Conservation (phyloP, 495 filamentous ascomycete genomes). For the Elasticomyces elasticus region DNA sequence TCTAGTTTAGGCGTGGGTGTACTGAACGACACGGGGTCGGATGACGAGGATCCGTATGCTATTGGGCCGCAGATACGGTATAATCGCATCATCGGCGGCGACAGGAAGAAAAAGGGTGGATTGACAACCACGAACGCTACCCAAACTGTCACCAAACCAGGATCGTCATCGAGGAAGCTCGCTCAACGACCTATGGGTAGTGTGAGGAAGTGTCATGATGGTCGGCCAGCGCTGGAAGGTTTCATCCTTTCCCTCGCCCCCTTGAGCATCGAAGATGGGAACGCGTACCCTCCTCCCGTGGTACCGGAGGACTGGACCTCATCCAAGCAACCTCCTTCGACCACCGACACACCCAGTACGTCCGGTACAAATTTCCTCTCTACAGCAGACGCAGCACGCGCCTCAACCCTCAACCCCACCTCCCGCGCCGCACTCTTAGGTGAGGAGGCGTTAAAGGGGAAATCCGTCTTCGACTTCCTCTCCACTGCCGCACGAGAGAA, state of each 20-base stretch:
- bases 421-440: conserved; percentile 73
- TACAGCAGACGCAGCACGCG: conserved; percentile 61
- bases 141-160: conserved; percentile 58
- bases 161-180: conserved; percentile 69
- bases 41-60: conserved; percentile 92
- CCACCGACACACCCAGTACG: conserved; percentile 31
- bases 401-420: conserved; percentile 66
- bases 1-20: conserved; percentile 75
- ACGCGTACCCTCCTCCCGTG: conserved; percentile 61
- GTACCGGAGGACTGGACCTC: conserved; percentile 74
- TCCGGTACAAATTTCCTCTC: conserved; percentile 47
- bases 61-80: conserved; percentile 89
- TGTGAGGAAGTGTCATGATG: conserved; percentile 78
- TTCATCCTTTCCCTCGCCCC: conserved; percentile 60
- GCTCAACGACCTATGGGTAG: conserved; percentile 44
- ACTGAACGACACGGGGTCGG: conserved; percentile 91
- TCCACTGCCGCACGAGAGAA: conserved; percentile 68
- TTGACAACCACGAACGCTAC: conserved; percentile 45
- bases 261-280: conserved; percentile 42
- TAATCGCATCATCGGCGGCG: conserved; percentile 69
- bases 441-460: conserved; percentile 72
- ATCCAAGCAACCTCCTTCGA: too few relatives aligned
- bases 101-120: conserved; percentile 57
- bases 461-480: conserved; percentile 94
- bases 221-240: conserved; percentile 72